Percentiles rank a stretch among this genome's conserved stretches.
Evolutionary conservation across 148 eudicot species (phyloP).

Genomic region (Camellia japonica): DNA sequence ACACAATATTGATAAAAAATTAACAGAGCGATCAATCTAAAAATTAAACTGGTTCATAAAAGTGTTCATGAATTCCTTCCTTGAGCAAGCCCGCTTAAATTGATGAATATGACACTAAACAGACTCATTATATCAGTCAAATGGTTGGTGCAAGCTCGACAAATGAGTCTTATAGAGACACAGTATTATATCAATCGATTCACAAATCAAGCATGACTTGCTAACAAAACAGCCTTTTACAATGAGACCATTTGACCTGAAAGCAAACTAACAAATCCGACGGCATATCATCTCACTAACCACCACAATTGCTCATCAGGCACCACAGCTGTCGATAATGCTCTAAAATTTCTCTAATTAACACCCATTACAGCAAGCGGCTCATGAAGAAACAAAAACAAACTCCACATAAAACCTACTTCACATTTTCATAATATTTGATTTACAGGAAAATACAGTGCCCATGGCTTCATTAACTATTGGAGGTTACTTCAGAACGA

Average conservation of each 20-base stretch:
- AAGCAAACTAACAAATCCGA: neutral
- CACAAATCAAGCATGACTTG: neutral
- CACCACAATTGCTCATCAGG: neutral
- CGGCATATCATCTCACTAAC: neutral
- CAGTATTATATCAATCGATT: neutral
- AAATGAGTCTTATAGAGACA: no score
- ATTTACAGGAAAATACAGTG: neutral
- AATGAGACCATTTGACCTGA: neutral
- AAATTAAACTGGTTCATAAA: no score
- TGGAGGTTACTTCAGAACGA: constrained; percentile 56
- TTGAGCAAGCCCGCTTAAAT: no score
- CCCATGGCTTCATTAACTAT: neutral
- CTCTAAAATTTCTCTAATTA: no score
- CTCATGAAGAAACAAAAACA: neutral
- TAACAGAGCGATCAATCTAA: no score
- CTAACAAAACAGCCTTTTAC: neutral
- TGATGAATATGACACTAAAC: no score
- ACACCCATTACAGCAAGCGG: neutral
- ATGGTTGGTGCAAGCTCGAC: no score
- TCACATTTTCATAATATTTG: neutral
- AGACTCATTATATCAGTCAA: no score
- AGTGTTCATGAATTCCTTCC: no score
- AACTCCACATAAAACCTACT: neutral
- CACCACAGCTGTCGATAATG: no score
- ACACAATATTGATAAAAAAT: no score